Base-by-base conservation (phyloP, 2,329 filamentous ascomycete species). In the Orbilia oligospora region DNA sequence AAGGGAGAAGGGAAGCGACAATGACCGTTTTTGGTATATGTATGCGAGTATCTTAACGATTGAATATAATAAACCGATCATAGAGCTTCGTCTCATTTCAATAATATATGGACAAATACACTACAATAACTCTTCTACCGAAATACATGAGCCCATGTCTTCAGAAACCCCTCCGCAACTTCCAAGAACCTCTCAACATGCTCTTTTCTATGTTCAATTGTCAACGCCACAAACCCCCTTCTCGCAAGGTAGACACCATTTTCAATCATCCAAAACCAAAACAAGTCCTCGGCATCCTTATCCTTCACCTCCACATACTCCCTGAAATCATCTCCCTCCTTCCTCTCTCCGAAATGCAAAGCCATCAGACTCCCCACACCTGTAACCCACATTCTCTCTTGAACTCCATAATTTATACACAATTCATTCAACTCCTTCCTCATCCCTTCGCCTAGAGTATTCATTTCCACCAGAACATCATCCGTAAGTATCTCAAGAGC, bases 201-300 rank as follows among this genome's bases (percentile, higher is more conserved):
- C 16, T 24, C 9, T 16, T 10, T 18, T 20, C 41, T 51, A 72
- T 80, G 70, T 61, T 76, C 70, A 56, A 79, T 65, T 24, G 48
- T 72, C 44, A 76, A 41, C 18, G 70, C 51, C 24, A 76, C 56
- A 38, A 76, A 72, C 24, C 76, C 66, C 10, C 66, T 51, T 5
- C 44, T 46, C 4, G 76, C 70, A 51, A 80, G 48, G 49, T 76
- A 79, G 22, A 80, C 22, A 0, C 69, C 66, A 36, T 76, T 65
- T 24, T 53, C 56, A 20, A 79, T 65, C 30, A 73, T 44, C 78
- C 71, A 56, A 30, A 79, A 41, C 41, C 70, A 56, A 56, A n/a
- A 51, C 2, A 76, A 10, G 46, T 66, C 46, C 3, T n/a, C n/a
- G 12, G 18, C 30, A n/a, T 79, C 64, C 58, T 30, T 53, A 68